Conservation (phyloP, 129 eudicot species). For the Centrapalus pauciflorus region DNA sequence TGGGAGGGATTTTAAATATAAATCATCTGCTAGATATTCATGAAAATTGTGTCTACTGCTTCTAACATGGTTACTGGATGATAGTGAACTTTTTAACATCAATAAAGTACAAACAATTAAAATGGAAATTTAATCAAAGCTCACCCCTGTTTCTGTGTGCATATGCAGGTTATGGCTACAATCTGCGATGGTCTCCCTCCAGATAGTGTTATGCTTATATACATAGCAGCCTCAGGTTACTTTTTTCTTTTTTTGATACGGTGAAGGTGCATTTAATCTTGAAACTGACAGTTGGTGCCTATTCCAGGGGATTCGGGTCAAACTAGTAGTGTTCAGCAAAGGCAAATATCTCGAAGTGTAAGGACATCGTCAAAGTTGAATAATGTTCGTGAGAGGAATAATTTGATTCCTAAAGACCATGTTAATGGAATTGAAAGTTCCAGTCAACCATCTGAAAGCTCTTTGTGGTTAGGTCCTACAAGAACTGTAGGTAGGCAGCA, state of each 20-base stretch:
- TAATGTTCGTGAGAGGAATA: slow-evolving; percentile 37
- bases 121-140: not conserved
- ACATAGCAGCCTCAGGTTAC: slow-evolving; percentile 83
- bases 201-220: slow-evolving; percentile 80
- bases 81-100: not conserved
- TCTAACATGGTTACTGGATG: not conserved
- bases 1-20: not conserved
- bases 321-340: slow-evolving; percentile 34
- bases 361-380: slow-evolving; percentile 48
- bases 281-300: slow-evolving; percentile 16
- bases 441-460: slow-evolving; percentile 46
- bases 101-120: not conserved
- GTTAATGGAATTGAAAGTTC: slow-evolving; percentile 47
- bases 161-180: slow-evolving; percentile 73
- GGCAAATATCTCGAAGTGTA: slow-evolving; percentile 56
- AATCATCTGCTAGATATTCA: not conserved
- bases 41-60: not conserved
- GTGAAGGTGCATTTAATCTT: not conserved
- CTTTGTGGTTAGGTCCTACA: slow-evolving; percentile 76
- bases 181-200: slow-evolving; percentile 88
- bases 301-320: slow-evolving; percentile 53
- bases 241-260: not conserved
- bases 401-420: slow-evolving; percentile 35
- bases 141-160: slow-evolving; percentile 10
- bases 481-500: slow-evolving; percentile 69